phyloP scores from a whole-genome alignment of 176 grass and related monocot genomes.

The Oryza glumipatula region DNA sequence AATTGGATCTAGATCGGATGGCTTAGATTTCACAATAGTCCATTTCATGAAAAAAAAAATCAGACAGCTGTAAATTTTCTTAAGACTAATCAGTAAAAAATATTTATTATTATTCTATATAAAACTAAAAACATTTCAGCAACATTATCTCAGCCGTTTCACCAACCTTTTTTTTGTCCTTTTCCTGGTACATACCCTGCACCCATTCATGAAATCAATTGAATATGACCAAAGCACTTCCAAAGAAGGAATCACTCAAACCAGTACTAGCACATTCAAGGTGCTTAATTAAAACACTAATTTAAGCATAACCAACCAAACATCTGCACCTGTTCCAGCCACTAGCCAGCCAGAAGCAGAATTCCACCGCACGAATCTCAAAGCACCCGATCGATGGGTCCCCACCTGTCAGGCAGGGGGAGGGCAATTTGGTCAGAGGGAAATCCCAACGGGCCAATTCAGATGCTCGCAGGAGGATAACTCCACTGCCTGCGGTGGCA shows the following conservation, averaged over 20 bases:
- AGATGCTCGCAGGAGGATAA: too few species aligned
- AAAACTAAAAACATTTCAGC: not conserved
- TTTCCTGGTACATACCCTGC: not conserved
- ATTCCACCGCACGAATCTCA: not conserved
- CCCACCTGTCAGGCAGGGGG: not conserved
- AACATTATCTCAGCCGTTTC: not conserved
- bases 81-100: not conserved
- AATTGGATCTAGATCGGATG: not conserved
- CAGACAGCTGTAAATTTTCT: not conserved
- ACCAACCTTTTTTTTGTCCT: not conserved
- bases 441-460: slow-evolving; percentile 10
- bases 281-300: not conserved
- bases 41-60: not conserved
- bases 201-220: not conserved
- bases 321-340: not conserved
- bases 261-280: not conserved
- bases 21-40: not conserved
- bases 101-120: not conserved
- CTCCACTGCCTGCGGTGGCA: not conserved
- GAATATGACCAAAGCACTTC: not conserved
- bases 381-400: not conserved
- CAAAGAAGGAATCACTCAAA: not conserved
- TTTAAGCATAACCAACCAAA: not conserved
- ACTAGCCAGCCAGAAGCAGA: not conserved
- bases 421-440: not conserved